Evolutionary conservation across 805 yeast genomes (phyloP).

Genomic region (Cyberlindnera lachancei): DNA sequence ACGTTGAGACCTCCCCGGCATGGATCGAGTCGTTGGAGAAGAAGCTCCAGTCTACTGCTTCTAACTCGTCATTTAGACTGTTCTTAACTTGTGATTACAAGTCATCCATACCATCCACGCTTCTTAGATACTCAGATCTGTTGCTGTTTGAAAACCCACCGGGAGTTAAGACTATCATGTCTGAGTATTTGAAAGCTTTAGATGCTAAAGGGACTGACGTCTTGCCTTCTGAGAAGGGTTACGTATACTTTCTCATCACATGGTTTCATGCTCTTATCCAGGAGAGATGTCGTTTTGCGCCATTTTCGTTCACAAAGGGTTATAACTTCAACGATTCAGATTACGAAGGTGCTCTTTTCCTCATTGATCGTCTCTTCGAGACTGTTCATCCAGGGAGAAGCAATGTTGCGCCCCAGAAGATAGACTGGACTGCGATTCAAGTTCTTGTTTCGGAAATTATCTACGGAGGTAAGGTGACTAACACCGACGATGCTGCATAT

Average conservation of each 20-base stretch:
- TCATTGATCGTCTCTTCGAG: conserved; percentile 37
- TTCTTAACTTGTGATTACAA: conserved; percentile 58
- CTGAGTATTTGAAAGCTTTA: conserved; percentile 14
- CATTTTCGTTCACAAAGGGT: conserved; percentile 50
- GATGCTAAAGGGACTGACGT: conserved; percentile 11
- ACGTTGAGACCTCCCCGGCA: conserved; percentile 60
- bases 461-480: conserved; percentile 59
- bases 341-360: conserved; percentile 38
- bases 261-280: conserved; percentile 67
- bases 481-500: conserved; percentile 30
- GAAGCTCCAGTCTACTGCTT: conserved; percentile 27
- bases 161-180: conserved; percentile 45
- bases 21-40: conserved; percentile 57
- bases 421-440: conserved; percentile 50
- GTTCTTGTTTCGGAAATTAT: conserved; percentile 44
- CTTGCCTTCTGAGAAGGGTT: conserved; percentile 32
- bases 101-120: conserved; percentile 42
- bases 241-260: conserved; percentile 45
- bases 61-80: conserved; percentile 38
- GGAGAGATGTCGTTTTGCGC: conserved; percentile 52
- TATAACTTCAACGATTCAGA: conserved; percentile 78
- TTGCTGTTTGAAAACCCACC: conserved; percentile 56
- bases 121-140: conserved; percentile 48
- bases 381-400: conserved; percentile 15
- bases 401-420: conserved; percentile 36